Percentiles rank a stretch among this genome's conserved stretches.
These are phyloP conservation scores for Saccharomyces paradoxus DNA, from an alignment of 805 yeast species.

Conservation along the genomic window DNA sequence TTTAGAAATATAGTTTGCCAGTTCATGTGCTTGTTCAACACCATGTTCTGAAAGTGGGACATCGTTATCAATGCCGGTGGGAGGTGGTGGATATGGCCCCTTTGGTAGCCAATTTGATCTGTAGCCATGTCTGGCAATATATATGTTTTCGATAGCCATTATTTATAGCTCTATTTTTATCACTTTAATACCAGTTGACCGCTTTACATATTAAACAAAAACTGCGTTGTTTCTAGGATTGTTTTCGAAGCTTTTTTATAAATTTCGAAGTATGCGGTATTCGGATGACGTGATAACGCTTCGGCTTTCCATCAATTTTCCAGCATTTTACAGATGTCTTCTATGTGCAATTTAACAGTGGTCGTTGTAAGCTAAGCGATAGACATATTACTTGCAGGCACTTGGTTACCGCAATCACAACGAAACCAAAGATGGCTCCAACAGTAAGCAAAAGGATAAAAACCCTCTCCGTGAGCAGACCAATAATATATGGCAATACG, in stretches of 20 bases:
- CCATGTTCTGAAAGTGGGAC: slow-evolving; percentile 85
- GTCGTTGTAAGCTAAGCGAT: background rate
- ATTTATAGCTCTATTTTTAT: background rate
- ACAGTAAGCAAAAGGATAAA: slow-evolving; percentile 29
- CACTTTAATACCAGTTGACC: background rate
- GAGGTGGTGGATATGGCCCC: slow-evolving; percentile 63
- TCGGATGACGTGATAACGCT: background rate
- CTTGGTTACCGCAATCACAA: background rate
- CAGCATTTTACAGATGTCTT: background rate
- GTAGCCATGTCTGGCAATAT: slow-evolving; percentile 78
- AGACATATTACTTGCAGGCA: background rate
- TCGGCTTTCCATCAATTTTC: background rate
- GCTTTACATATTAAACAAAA: background rate
- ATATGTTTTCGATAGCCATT: slow-evolving; percentile 46
- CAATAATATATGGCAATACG: slow-evolving; percentile 72
- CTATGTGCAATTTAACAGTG: background rate
- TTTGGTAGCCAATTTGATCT: slow-evolving; percentile 72
- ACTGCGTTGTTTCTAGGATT: background rate
- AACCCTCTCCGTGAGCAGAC: slow-evolving; percentile 64
- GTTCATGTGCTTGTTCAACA: slow-evolving; percentile 71
- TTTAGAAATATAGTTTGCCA: slow-evolving; percentile 51
- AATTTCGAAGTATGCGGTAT: background rate
- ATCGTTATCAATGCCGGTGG: slow-evolving; percentile 84
- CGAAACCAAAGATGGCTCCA: slow-evolving; percentile 14
- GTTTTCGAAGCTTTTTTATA: background rate